Base-by-base conservation (phyloP, 805 yeast genomes). In the Candida andamanensis region DNA sequence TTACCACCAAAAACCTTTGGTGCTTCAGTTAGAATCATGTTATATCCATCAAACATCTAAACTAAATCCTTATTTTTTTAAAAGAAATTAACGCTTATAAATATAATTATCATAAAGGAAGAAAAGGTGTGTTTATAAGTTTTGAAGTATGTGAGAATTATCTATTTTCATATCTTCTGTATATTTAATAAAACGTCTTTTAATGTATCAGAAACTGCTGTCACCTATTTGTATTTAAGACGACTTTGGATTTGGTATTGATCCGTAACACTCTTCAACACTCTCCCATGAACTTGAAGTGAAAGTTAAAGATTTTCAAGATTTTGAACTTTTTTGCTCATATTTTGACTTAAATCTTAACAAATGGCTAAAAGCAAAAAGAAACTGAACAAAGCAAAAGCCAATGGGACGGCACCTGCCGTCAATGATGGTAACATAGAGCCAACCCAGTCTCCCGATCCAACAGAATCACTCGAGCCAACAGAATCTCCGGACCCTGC, bases 1-100 rank as follows among this genome's bases (percentile, higher is more conserved):
- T 82, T 92, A 67, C 98, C 98, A 72, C 89, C 98, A 57, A 89
- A 90, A 85, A 87, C 97, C 59, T 90, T 92, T 70, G 98, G 98
- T 77, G 97, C 98, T 67, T 82, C 95, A 53, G 97, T 92, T 68
- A 85, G 98, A 80, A 80, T 92, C 78, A 87, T 92, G 95, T 89
- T 90, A 74, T 90, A 90, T 85, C 98, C 98, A 76, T 90, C 97
- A 54, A 89, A 83, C 95, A 92, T 90, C 85, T 90, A 90, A 83
- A 56, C 17, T 15, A 24, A 22, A 29, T 28, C 19, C 28, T 22
- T 33, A 25, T 8, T 8, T 8, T 19, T 33, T 33, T 33, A 33
- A 33, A 33, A 24, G 33, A 28, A 32, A 19, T 29, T 32, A 32
- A 36, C 39, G 39, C 39, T 32, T 36, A 32, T 36, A 32, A 32